phyloP scores from a whole-genome alignment of 2,329 filamentous ascomycete species.

The Graphilbum sp. region DNA sequence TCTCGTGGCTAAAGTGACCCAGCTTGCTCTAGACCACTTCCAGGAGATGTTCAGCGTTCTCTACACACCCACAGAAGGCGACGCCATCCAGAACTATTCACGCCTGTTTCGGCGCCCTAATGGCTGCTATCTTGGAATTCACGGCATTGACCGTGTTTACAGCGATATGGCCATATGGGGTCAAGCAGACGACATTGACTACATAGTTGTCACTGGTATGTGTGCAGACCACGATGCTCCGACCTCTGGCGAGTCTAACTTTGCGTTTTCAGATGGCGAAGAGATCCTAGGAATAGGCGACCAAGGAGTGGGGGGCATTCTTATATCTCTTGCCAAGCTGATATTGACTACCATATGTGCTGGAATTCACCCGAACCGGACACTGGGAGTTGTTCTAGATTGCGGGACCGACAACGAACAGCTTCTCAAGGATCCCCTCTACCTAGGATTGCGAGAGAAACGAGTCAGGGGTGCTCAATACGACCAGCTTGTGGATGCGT shows the following conservation, averaged over 20 bases:
- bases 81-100: constrained; percentile 76
- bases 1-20: neutral
- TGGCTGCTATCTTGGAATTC: constrained; percentile 66
- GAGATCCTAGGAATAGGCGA: constrained; percentile 81
- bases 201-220: constrained; percentile 62
- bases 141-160: constrained; percentile 48
- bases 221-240: constrained; percentile 21
- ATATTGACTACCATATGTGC: constrained; percentile 71
- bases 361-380: constrained; percentile 67
- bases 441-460: constrained; percentile 55
- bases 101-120: constrained; percentile 61
- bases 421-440: constrained; percentile 59
- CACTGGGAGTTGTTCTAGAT: constrained; percentile 68
- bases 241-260: constrained; percentile 8
- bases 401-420: constrained; percentile 71
- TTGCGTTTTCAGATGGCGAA: constrained; percentile 28
- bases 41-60: constrained; percentile 85
- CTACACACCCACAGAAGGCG: constrained; percentile 80
- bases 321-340: constrained; percentile 74
- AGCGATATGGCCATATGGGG: constrained; percentile 54
- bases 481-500: constrained; percentile 59
- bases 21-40: constrained; percentile 61
- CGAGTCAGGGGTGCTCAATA: constrained; percentile 57
- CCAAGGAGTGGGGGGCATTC: constrained; percentile 69
- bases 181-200: constrained; percentile 58